phyloP scores from a whole-genome alignment of 148 eudicot genomes.

The Arbutus unedo region DNA sequence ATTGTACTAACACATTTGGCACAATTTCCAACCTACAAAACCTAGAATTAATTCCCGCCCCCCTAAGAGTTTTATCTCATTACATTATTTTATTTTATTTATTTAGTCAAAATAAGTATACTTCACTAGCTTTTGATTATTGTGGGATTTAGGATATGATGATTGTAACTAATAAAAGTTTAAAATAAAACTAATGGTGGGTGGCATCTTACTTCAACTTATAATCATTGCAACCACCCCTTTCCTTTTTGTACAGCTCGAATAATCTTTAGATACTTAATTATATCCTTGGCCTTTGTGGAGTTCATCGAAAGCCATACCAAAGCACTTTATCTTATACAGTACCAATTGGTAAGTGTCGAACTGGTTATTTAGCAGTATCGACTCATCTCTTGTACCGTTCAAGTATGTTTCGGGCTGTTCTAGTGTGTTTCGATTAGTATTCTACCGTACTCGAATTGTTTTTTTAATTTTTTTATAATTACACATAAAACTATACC shows the following conservation, averaged over 20 bases:
- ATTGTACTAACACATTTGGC: no score
- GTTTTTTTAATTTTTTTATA: no score
- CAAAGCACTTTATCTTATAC: no score
- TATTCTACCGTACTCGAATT: no score
- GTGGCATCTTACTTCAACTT: neutral
- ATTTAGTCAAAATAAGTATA: slow-evolving; percentile 1
- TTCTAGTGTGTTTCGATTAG: no score
- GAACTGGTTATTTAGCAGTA: no score
- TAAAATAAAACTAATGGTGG: neutral
- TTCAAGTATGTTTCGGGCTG: no score
- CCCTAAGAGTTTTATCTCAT: neutral
- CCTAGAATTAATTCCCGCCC: neutral
- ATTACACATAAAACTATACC: no score
- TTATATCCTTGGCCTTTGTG: no score
- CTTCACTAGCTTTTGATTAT: neutral
- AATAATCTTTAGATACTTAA: neutral
- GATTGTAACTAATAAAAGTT: neutral
- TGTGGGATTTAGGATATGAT: neutral
- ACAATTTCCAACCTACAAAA: neutral
- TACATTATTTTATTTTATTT: neutral
- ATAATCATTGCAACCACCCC: neutral
- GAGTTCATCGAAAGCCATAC: no score
- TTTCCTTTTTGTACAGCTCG: neutral
- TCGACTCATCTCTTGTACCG: no score
- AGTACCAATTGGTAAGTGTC: no score